Evolutionary conservation across 2,329 filamentous ascomycete species (phyloP).

Genomic region (Calonectria hongkongensis): DNA sequence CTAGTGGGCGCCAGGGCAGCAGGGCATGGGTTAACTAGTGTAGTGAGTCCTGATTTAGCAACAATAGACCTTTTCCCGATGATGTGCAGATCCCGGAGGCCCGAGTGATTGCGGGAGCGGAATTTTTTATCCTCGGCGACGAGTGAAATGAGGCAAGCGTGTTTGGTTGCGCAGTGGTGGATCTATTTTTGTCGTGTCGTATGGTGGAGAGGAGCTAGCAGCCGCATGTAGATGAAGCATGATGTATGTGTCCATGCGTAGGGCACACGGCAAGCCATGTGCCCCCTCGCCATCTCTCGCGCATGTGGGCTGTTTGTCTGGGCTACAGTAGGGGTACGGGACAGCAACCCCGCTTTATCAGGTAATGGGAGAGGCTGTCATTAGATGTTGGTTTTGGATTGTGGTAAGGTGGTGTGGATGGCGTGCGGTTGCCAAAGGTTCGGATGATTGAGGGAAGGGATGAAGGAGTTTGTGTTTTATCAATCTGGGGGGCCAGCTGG

Average conservation of each 20-base stretch:
- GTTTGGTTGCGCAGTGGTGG: not conserved
- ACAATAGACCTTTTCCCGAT: conserved; percentile 19
- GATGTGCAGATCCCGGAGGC: conserved; percentile 10
- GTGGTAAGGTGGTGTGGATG: conserved; percentile 6
- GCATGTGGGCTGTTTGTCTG: conserved; percentile 6
- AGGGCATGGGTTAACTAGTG: not conserved
- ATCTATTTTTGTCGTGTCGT: conserved; percentile 34
- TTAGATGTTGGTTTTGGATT: conserved; percentile 8
- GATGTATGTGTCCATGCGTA: conserved; percentile 21
- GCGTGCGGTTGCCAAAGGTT: conserved; percentile 16
- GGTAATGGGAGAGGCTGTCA: not conserved
- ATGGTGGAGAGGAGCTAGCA: conserved; percentile 11
- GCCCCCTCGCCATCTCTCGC: conserved; percentile 19
- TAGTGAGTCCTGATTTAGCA: conserved; percentile 23
- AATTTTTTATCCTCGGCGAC: not conserved
- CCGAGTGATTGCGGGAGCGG: conserved; percentile 5
- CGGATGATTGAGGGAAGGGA: conserved; percentile 9
- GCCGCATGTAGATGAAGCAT: conserved; percentile 31
- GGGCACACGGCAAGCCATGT: conserved; percentile 13
- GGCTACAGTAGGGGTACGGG: conserved; percentile 18
- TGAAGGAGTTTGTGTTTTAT: conserved; percentile 5
- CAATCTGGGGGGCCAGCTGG: not conserved
- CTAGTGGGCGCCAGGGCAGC: no score
- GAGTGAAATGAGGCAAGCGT: conserved; percentile 3
- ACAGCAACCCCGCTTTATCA: not conserved